phyloP scores from a whole-genome alignment of 768 basidiomycete species.

The Leccinum sublutescens region DNA sequence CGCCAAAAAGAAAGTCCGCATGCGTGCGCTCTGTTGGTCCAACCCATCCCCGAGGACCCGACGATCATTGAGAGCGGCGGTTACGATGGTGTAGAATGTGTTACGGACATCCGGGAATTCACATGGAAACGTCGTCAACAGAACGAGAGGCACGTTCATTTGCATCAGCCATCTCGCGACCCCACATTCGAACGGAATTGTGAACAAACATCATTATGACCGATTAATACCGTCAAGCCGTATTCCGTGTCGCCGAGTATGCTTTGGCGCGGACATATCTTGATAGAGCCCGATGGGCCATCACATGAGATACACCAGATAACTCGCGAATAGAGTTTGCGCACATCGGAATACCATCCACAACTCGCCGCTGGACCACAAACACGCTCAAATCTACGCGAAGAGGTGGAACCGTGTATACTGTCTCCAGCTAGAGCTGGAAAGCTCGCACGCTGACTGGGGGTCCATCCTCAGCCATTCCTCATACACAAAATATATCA shows the following conservation, averaged over 20 bases:
- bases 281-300: slow-evolving; percentile 75
- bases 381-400: slow-evolving; percentile 67
- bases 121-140: slow-evolving; percentile 64
- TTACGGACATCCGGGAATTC: slow-evolving; percentile 76
- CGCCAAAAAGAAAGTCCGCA: slow-evolving; percentile 58
- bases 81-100: slow-evolving; percentile 73
- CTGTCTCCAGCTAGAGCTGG: not conserved
- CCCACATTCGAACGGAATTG: not conserved
- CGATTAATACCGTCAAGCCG: slow-evolving; percentile 73
- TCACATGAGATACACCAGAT: not conserved
- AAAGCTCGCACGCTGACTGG: not conserved
- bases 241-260: slow-evolving; percentile 70
- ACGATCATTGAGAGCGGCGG: slow-evolving; percentile 74
- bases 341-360: slow-evolving; percentile 82
- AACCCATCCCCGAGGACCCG: slow-evolving; percentile 53
- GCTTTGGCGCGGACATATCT: slow-evolving; percentile 70
- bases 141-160: slow-evolving; percentile 61
- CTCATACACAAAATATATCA: slow-evolving; percentile 80
- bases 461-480: slow-evolving; percentile 51
- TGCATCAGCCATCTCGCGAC: not conserved
- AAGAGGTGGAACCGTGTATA: slow-evolving; percentile 59
- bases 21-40: slow-evolving; percentile 29
- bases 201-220: slow-evolving; percentile 70
- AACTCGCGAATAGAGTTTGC: slow-evolving; percentile 50
- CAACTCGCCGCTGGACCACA: slow-evolving; percentile 77